A percentile compares a stretch with the other conserved stretches of the same genome.
These are phyloP conservation scores for Nigrograna mackinnonii DNA, from an alignment of 2,329 filamentous ascomycete species.

Conservation along the genomic window DNA sequence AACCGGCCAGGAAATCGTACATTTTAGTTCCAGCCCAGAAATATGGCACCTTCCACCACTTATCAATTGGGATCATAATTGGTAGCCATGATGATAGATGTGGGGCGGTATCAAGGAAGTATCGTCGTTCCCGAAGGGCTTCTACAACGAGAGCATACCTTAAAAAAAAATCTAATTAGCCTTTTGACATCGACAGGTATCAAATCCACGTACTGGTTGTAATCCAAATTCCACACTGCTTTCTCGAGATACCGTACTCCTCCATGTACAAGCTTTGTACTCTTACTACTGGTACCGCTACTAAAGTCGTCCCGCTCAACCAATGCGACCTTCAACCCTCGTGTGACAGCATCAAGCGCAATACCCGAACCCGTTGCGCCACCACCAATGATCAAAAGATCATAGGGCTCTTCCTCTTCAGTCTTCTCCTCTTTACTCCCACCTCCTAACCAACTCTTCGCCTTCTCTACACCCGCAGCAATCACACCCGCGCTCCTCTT, in stretches of 20 bases:
- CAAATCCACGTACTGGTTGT: conserved; percentile 64
- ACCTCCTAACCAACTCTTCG: conserved; percentile 43
- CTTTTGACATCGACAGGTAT: background rate
- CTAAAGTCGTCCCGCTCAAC: conserved; percentile 85
- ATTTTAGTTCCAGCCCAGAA: conserved; percentile 79
- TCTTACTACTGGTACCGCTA: conserved; percentile 81
- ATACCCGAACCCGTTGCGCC: conserved; percentile 81
- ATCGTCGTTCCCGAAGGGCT: conserved; percentile 79
- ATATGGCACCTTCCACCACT: conserved; percentile 83
- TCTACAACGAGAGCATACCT: conserved; percentile 75
- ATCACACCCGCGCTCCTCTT: conserved; percentile 54
- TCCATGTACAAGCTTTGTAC: conserved; percentile 84
- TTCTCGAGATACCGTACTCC: conserved; percentile 86
- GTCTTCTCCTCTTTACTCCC: conserved; percentile 21
- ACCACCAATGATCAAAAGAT: conserved; percentile 77
- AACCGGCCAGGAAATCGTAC: conserved; percentile 83
- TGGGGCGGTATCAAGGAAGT: conserved; percentile 80
- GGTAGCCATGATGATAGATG: conserved; percentile 81
- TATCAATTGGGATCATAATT: conserved; percentile 80
- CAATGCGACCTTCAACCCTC: conserved; percentile 77
- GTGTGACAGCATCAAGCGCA: conserved; percentile 77
- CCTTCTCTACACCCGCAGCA: conserved; percentile 29
- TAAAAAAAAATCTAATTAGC: background rate
- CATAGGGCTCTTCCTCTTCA: conserved; percentile 63
- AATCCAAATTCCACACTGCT: conserved; percentile 83